phyloP scores from a whole-genome alignment of 2,329 filamentous ascomycete species.

The Hypoxylon sp. region DNA sequence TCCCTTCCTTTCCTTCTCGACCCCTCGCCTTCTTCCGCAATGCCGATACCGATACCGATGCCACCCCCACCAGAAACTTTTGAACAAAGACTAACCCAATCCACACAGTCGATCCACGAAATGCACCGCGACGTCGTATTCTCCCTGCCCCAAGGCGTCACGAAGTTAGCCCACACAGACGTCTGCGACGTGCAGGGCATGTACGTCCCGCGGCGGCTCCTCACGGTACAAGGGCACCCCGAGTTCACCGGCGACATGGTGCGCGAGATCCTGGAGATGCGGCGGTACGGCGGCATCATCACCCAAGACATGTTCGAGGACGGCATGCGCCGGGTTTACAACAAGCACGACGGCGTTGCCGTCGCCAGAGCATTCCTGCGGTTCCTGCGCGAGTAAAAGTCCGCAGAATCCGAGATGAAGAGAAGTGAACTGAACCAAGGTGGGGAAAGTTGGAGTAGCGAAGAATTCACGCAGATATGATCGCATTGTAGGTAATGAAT shows the following conservation, averaged over 20 bases:
- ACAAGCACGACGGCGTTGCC: constrained; percentile 83
- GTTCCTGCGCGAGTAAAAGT: constrained; percentile 74
- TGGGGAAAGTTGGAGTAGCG: constrained; percentile 3
- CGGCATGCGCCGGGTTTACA: constrained; percentile 74
- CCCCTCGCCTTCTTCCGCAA: neutral
- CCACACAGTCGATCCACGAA: constrained; percentile 77
- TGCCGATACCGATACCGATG: neutral
- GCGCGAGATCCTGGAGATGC: constrained; percentile 73
- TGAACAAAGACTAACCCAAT: neutral
- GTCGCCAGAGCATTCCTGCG: constrained; percentile 81
- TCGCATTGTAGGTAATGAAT: neutral
- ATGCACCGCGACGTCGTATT: constrained; percentile 88
- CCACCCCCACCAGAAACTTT: neutral
- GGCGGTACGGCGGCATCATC: constrained; percentile 78
- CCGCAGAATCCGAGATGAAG: neutral
- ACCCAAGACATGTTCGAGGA: constrained; percentile 77
- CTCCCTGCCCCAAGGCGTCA: constrained; percentile 72
- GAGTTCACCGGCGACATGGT: constrained; percentile 84
- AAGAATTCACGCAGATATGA: constrained; percentile 6
- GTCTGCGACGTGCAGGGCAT: constrained; percentile 84
- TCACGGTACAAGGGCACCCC: constrained; percentile 89
- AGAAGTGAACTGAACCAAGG: neutral
- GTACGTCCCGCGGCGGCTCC: constrained; percentile 75
- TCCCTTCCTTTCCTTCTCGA: neutral
- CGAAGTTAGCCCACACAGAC: constrained; percentile 74